Evolutionary conservation across 2,329 filamentous ascomycete species (phyloP), one percentile per base, ranked within the genome.

Genomic region (Colletotrichum sp.): DNA sequence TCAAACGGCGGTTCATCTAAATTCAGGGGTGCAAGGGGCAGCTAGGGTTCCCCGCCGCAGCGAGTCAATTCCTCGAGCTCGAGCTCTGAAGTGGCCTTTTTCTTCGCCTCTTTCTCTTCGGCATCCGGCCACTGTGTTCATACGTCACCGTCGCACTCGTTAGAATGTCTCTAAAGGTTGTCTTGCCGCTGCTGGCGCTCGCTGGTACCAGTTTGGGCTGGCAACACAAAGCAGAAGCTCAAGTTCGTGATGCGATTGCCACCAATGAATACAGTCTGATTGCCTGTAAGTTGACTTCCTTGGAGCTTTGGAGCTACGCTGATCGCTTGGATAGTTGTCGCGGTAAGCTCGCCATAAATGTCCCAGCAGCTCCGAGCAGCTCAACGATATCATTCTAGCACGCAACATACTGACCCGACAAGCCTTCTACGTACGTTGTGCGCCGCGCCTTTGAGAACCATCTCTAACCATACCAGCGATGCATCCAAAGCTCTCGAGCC

Each of bases 401-500:
- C 68, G 34, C 32, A 66, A 56, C 28, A 60, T 30, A 48, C 70
- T 48, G 76, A 75, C 13, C 25, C 9, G 18, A 25, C 4, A 58
- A 75, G 73, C 64, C 73, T 13, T 68, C 64, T 10, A 58, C 27
- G 73, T 75, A 75, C 16, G 70, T 28, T 9, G 5, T 3, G 16
- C 27, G 12, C 0, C 30, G 4, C 30, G 1, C 18, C 6, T 39
- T 39, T 16, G 3, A 15, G 8, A 1, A 16, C 6, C 15, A 4
- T 28, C 10, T 27, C 52, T 75, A 10, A 75, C 32, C 27, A 10
- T 6, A 25, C 22, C 70, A 86, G 84, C 55, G 76, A 80, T 7
- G 70, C 80, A 10, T 83, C 83, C 61, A 78, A 82, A 77, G 76
- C 79, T 12, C 79, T 87, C 18, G 83, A 86, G 58, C 34, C 79